These are phyloP conservation scores for Aspergillus caelatus DNA, from an alignment of 2,329 filamentous ascomycete species.

Conservation along the genomic window DNA sequence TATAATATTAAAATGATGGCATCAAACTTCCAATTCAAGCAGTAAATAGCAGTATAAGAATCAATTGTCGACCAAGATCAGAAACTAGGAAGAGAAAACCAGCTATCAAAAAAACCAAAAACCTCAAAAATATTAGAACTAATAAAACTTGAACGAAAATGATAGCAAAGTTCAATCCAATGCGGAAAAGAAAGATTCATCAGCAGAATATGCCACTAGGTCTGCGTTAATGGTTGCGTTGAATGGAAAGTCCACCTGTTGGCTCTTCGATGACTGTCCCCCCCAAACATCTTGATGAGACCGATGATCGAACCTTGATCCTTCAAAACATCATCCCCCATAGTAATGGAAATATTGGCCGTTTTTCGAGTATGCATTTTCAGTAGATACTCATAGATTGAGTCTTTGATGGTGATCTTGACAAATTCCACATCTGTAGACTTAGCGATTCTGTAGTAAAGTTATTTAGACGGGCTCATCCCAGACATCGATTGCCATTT, in stretches of 20 bases:
- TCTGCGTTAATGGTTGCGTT: background rate
- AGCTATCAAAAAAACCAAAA: background rate
- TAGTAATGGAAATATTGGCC: conserved; percentile 23
- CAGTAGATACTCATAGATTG: conserved; percentile 61
- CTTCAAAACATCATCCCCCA: conserved; percentile 25
- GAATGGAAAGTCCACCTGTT: conserved; percentile 6
- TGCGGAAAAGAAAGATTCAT: too few relatives aligned
- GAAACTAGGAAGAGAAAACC: background rate
- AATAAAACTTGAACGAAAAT: too few relatives aligned
- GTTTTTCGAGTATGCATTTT: conserved; percentile 60
- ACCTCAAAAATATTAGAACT: background rate
- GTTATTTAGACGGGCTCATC: too few relatives aligned
- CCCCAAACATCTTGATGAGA: conserved; percentile 31
- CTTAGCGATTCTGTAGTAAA: conserved; percentile 57
- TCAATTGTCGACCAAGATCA: background rate
- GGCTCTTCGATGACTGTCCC: conserved; percentile 15
- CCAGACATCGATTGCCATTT: too few relatives aligned
- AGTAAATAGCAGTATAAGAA: background rate
- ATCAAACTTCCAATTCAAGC: background rate
- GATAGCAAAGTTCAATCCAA: too few relatives aligned
- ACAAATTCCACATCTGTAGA: conserved; percentile 60
- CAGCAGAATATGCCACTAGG: too few relatives aligned
- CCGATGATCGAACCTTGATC: conserved; percentile 18
- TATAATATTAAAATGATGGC: background rate
- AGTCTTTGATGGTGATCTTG: conserved; percentile 58